A percentile compares a stretch with the other conserved stretches of the same genome.
Evolutionary conservation across 352 stramenopile genomes (phyloP).

Genomic region (Thraustochytrium sp.): DNA sequence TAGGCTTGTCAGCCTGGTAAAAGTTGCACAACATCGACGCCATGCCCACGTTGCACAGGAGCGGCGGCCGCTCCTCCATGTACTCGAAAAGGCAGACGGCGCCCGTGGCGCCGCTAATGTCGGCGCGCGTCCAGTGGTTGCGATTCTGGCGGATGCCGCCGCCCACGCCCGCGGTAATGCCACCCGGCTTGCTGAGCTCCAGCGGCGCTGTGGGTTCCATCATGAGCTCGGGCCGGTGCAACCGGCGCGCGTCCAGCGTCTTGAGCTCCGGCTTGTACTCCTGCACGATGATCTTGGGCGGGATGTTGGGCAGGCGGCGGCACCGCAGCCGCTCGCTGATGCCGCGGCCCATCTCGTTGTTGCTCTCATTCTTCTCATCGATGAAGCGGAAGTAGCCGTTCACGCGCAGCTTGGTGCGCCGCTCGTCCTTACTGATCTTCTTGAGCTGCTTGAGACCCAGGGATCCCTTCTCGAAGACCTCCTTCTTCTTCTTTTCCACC

Average conservation of each 20-base stretch:
- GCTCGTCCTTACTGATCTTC: constrained; percentile 31
- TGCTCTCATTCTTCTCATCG: constrained; percentile 18
- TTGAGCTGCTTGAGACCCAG: constrained; percentile 25
- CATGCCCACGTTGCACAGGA: constrained; percentile 48
- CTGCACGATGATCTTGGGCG: constrained; percentile 12
- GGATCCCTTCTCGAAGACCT: neutral
- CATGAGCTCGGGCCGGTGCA: neutral
- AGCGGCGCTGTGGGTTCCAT: neutral
- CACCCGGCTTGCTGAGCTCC: neutral
- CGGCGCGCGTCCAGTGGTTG: neutral
- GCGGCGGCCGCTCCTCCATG: constrained; percentile 49
- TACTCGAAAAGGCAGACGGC: constrained; percentile 48
- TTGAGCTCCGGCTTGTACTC: neutral
- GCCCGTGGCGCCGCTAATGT: neutral
- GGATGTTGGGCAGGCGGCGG: neutral
- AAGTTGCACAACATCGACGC: constrained; percentile 48
- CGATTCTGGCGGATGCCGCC: constrained; percentile 26
- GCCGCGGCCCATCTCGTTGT: constrained; percentile 11
- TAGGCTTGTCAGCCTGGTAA: constrained; percentile 30
- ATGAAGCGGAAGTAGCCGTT: constrained; percentile 41
- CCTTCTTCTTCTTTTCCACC: constrained; percentile 26
- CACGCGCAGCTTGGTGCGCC: constrained; percentile 5
- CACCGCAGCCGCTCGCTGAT: constrained; percentile 22
- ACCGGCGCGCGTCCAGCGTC: neutral
- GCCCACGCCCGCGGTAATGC: neutral